Conservation (phyloP, 345 rosid genomes). For the Hypericum perforatum region DNA sequence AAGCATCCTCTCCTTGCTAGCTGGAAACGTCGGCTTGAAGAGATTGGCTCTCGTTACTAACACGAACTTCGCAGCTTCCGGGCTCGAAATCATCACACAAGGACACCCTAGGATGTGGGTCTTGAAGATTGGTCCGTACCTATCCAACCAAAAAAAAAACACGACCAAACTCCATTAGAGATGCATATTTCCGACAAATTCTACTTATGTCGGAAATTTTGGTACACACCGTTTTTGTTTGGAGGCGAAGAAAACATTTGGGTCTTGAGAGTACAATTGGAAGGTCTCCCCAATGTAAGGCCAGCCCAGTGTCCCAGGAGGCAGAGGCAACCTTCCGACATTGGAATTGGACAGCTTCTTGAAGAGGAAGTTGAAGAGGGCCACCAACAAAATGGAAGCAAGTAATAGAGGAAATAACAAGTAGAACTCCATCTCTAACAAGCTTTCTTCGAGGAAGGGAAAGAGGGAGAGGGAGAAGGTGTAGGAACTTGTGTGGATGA, state of each 20-base stretch:
- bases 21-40: conserved; percentile 85
- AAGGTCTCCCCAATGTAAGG: conserved; percentile 83
- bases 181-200: no score
- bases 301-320: conserved; percentile 82
- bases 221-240: conserved; percentile 42
- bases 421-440: conserved; percentile 27
- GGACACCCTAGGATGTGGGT: conserved; percentile 77
- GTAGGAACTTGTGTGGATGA: no score
- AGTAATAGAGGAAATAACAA: background rate
- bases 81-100: conserved; percentile 80
- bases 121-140: conserved; percentile 76
- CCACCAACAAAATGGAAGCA: conserved; percentile 20
- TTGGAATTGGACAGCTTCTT: conserved; percentile 20
- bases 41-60: conserved; percentile 55
- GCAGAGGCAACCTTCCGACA: conserved; percentile 38
- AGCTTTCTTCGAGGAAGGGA: background rate
- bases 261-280: conserved; percentile 84
- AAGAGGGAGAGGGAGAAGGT: background rate
- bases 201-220: no score
- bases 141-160: conserved; percentile 6
- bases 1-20: conserved; percentile 79
- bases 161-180: background rate
- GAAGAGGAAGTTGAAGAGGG: conserved; percentile 21
- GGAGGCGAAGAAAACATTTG: conserved; percentile 65
- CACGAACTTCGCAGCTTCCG: conserved; percentile 73